These are phyloP conservation scores for Endothia cerciana DNA, from an alignment of 2,329 filamentous ascomycete genomes.

Conservation along the genomic window DNA sequence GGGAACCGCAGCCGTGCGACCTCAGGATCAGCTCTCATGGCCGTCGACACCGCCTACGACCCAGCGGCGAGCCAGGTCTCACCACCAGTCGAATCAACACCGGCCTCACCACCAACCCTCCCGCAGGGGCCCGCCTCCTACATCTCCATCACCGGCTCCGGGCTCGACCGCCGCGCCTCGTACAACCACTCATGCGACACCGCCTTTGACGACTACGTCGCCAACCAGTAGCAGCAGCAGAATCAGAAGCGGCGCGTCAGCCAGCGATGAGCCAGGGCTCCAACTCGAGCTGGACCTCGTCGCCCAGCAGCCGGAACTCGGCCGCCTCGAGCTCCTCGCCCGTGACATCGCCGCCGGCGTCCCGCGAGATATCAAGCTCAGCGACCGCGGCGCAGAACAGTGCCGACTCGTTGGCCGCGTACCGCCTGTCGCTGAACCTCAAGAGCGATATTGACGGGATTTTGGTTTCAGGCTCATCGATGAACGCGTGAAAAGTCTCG, in stretches of 20 bases:
- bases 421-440: constrained; percentile 27
- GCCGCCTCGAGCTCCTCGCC: constrained; percentile 6
- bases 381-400: background rate
- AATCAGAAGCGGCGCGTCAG: constrained; percentile 21
- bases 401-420: constrained; percentile 10
- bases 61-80: constrained; percentile 3
- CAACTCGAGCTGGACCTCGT: background rate
- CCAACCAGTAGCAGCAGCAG: too few relatives aligned
- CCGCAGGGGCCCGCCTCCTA: constrained; percentile 21
- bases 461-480: too few relatives aligned
- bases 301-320: background rate
- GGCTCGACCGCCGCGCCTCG: constrained; percentile 19
- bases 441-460: constrained; percentile 38
- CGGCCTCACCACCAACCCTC: constrained; percentile 9
- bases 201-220: constrained; percentile 34
- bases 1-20: constrained; percentile 20
- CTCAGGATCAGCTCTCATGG: constrained; percentile 25
- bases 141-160: constrained; percentile 21
- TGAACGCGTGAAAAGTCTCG: too few relatives aligned
- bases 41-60: constrained; percentile 20
- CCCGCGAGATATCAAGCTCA: constrained; percentile 15
- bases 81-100: background rate
- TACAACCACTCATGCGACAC: constrained; percentile 38
- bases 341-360: constrained; percentile 15
- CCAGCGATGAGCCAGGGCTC: constrained; percentile 22